Evolutionary conservation across 2,329 filamentous ascomycete genomes (phyloP).

Genomic region (Chaetothyriales sp.): DNA sequence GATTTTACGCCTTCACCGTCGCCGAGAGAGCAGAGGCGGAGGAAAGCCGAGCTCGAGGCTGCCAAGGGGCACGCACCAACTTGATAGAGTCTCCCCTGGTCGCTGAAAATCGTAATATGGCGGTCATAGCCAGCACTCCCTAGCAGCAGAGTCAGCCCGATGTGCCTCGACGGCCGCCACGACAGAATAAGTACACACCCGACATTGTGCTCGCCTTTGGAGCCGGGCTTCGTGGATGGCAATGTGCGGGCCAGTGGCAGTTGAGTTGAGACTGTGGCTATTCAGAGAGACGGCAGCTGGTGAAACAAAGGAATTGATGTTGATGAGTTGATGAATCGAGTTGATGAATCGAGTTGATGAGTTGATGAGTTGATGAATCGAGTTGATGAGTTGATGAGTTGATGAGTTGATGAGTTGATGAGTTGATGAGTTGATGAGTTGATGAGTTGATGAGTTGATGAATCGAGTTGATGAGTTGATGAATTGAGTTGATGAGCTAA

Average conservation of each 20-base stretch:
- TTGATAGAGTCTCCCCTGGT: conserved; percentile 97
- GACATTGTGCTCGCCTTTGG: conserved; percentile 26
- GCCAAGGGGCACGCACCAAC: conserved; percentile 57
- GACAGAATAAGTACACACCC: conserved; percentile 23
- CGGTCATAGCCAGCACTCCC: conserved; percentile 86
- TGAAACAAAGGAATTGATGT: background rate
- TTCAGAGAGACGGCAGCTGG: background rate
- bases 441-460: background rate
- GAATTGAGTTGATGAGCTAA: too few relatives aligned
- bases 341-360: background rate
- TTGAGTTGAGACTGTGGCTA: background rate
- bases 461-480: background rate
- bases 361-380: background rate
- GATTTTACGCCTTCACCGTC: background rate
- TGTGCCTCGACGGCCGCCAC: background rate
- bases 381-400: background rate
- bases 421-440: background rate
- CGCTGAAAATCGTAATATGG: conserved; percentile 99
- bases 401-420: background rate
- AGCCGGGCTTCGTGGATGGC: background rate
- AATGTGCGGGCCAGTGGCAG: background rate
- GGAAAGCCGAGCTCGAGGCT: background rate
- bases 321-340: background rate
- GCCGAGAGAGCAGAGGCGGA: background rate
- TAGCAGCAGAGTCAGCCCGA: conserved; percentile 27